Evolutionary conservation across 306 rosid species (phyloP).

Genomic region (Hylodesmum podocarpum): DNA sequence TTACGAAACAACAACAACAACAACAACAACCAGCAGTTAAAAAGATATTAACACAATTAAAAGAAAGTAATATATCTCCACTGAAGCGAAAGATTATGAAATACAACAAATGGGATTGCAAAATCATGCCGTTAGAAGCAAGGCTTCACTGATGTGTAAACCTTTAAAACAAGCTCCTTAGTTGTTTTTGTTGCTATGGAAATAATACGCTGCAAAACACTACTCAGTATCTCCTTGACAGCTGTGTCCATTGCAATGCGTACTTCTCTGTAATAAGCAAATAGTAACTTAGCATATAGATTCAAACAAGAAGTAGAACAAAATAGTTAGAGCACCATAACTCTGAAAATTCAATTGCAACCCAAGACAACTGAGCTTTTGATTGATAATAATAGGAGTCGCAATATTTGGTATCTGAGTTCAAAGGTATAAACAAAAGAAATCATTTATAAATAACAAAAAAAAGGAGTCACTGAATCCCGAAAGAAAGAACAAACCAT

Average conservation of each 20-base stretch:
- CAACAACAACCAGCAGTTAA: background rate
- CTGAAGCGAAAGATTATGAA: background rate
- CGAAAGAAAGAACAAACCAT: constrained; percentile 55
- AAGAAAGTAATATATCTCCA: background rate
- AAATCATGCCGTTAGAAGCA: background rate
- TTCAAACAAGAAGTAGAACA: constrained; percentile 18
- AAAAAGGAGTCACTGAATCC: background rate
- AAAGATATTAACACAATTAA: background rate
- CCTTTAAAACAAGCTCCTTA: constrained; percentile 98
- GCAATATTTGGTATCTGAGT: constrained; percentile 79
- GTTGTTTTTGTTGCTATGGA: constrained; percentile 99
- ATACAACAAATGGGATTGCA: background rate
- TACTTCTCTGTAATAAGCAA: constrained; percentile 56
- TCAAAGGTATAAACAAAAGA: constrained; percentile 56
- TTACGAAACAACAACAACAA: background rate
- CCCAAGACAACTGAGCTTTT: constrained; percentile 67
- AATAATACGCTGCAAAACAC: constrained; percentile 95
- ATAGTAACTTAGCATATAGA: constrained; percentile 21
- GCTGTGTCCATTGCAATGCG: constrained; percentile 98
- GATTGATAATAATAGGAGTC: constrained; percentile 83
- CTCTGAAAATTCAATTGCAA: constrained; percentile 91
- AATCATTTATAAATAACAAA: background rate
- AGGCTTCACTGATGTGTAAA: constrained; percentile 28
- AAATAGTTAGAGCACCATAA: constrained; percentile 40
- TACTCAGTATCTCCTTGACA: constrained; percentile 80